phyloP scores from a whole-genome alignment of 345 rosid species.

The Pelargonium nanum region DNA sequence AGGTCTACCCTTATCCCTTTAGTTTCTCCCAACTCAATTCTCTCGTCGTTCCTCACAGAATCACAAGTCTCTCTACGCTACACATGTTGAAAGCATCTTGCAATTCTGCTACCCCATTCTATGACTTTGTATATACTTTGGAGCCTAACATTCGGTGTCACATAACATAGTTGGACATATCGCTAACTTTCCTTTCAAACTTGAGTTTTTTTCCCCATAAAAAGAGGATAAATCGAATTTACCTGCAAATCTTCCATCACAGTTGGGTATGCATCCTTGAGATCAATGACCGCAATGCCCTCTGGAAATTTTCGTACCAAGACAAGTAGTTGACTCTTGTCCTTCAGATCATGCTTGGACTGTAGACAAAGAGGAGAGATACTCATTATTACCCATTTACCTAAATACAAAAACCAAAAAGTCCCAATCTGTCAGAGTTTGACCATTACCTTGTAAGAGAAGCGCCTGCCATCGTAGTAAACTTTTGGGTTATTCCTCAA shows the following conservation, averaged over 20 bases:
- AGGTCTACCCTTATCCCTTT: too few relatives aligned
- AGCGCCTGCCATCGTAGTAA: constrained; percentile 59
- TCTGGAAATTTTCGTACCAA: constrained; percentile 47
- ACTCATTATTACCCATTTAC: too few relatives aligned
- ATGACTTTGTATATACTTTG: too few relatives aligned
- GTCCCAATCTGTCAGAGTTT: not conserved
- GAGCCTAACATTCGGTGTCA: too few relatives aligned
- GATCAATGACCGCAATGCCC: constrained; percentile 68
- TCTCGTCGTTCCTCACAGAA: too few relatives aligned
- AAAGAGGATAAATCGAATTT: not conserved
- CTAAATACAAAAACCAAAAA: not conserved
- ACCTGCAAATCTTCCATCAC: constrained; percentile 87
- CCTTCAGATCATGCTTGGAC: constrained; percentile 69
- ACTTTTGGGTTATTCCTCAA: constrained; percentile 69
- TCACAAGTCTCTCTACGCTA: too few relatives aligned
- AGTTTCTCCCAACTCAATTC: too few relatives aligned
- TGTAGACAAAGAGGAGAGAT: constrained; percentile 13
- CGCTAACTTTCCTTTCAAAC: too few relatives aligned
- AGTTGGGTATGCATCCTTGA: constrained; percentile 80
- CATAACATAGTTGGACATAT: too few relatives aligned
- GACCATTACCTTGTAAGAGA: constrained; percentile 67
- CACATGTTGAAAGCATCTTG: too few relatives aligned
- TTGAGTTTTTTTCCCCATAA: too few relatives aligned
- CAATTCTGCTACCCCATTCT: too few relatives aligned
- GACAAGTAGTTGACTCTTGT: constrained; percentile 49